Conservation (phyloP, 768 basidiomycete genomes). For the Leccinum truebloodii region DNA sequence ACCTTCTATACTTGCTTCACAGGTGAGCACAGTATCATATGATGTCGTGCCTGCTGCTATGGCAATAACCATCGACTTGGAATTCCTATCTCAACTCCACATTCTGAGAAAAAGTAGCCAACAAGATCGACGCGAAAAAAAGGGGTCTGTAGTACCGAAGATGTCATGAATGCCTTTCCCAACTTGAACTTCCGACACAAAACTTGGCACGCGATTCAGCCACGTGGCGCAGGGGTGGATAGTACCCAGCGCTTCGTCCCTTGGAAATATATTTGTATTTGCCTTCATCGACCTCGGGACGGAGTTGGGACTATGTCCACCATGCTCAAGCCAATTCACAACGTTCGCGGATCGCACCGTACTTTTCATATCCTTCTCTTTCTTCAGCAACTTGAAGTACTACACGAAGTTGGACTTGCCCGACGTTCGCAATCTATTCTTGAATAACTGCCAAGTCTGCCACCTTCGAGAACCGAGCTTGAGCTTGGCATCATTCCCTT, state of each 20-base stretch:
- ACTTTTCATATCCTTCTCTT: too few species aligned
- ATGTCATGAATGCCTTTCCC: not conserved
- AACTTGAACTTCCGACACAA: not conserved
- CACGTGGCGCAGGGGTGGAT: not conserved
- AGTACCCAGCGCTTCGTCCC: not conserved
- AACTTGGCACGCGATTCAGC: not conserved
- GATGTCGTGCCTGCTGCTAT: not conserved
- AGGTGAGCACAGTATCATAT: not conserved
- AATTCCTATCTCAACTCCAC: not conserved
- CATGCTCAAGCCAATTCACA: not conserved
- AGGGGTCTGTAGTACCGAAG: not conserved
- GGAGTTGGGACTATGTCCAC: not conserved
- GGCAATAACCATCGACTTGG: not conserved
- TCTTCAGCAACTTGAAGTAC: too few species aligned
- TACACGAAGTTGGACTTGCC: too few species aligned
- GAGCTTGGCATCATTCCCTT: not conserved
- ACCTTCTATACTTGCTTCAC: not conserved
- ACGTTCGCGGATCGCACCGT: too few species aligned
- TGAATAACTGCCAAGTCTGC: not conserved
- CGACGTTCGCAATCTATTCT: too few species aligned
- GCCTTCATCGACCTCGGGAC: not conserved
- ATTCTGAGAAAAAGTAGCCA: not conserved
- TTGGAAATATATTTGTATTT: not conserved
- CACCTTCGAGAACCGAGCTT: not conserved
- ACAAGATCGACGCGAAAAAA: not conserved